Evolutionary conservation across 352 stramenopile species (phyloP), one percentile per base, ranked within the genome.

Genomic region (Globisporangium takayamanum): DNA sequence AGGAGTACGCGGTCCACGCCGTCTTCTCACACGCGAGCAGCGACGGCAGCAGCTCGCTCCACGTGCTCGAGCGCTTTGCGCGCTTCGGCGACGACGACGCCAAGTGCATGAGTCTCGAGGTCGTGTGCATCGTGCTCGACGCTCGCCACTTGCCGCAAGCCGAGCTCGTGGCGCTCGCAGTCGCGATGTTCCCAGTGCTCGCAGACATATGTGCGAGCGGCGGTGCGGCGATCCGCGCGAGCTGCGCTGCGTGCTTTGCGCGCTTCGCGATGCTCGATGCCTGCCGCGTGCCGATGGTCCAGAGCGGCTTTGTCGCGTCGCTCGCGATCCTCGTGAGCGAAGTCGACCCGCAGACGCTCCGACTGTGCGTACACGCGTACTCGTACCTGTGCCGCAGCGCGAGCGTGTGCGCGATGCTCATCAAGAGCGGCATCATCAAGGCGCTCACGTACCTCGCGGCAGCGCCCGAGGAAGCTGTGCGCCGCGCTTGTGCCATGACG

Each of bases 401-500:
- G n/a, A 58, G 39, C 6, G 70, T 91, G 20, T 83, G 81, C 11
- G 59, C 66, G 10, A 60, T 63, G 37, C 64, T 91, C 36, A 84
- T 89, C 16, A 50, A 67, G 30, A 76, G 72, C 33, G 78, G 81
- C 0, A 81, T 91, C 44, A 74, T 89, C 57, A 86, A 91, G 59
- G 78, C 81, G n/a, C 72, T 91, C 20, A 80, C 76, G 30, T 69
- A 83, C 37, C 57, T 91, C 1, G 75, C 81, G 6, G 79, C 78
- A 0, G 81, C 81, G n/a, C 81, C 81, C 0, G 81, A 91, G 56
- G 81, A 88, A 52, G 73, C 70, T 1, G 78, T 91, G 22, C 81
- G 81, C 15, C 81, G 81, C 47, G 72, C 76, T 11, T 91, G 81
- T 55, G 92, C 90, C 25, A 90, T 95, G 53, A 95, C 92, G 11